Base-by-base conservation (phyloP, 345 rosid species). In the Populus davidiana region DNA sequence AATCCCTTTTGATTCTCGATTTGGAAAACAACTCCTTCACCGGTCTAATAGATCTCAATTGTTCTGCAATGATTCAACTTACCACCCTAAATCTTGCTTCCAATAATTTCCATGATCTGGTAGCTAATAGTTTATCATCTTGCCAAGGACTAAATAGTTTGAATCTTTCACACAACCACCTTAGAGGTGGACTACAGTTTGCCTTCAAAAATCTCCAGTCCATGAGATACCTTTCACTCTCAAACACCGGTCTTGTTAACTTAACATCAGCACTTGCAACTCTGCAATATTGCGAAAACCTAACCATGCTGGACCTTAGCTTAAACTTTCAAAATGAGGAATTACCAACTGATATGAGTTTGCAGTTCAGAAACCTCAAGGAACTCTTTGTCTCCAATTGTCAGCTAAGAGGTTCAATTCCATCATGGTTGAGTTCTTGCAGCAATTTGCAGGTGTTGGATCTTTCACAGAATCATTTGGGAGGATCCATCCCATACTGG, bases 1-100 rank as follows among this genome's bases (percentile, higher is more conserved):
- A 74, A 38, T 80, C 86, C 29, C 79, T 82, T 77, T 8, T 18
- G n/a, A 35, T 5, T 35, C 75, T 83, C 33, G 3, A 79, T 75
- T 63, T 84, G 47, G 6, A 2, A 35, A 81, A 81, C 36, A 84
- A 83, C 70, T 49, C 76, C 52, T 66, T 84, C 6, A 6, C 25
- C 23, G 86, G 83, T 73, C 78, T 71, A 0, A 66, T 80, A 6
- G 64, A 62, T 43, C 10, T 86, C 39, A 80, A 84, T 27, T 84
- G 89, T 50, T 81, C 89, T 54, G 78, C 85, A 49, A 82, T 83
- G 84, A 27, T 33, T 38, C 71, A 16, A 64, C 62, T 86, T 13
- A 33, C 5, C 29, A 33, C 36, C 36, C 78, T 86, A 39, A 18
- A 41, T 64, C 75, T 83, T n/a, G 61, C 69, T 14, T 59, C 73